Evolutionary conservation across 305 asterid species (phyloP), one percentile per base, ranked within the genome.

Genomic region (Striga hermonthica): DNA sequence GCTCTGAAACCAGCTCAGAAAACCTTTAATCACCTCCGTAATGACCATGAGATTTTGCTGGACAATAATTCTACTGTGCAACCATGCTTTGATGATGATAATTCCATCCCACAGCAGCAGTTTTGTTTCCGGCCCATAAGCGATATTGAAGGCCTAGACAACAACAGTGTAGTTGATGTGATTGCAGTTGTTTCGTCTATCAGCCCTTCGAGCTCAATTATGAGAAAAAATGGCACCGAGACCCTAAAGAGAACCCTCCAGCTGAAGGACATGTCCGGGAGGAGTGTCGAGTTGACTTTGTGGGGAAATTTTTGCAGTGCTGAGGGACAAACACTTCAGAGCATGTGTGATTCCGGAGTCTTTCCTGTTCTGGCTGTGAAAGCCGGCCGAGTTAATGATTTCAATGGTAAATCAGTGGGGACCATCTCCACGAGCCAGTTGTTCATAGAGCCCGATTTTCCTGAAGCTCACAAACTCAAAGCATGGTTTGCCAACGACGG

Each of bases 271-370:
- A 81, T 80, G 84, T 93, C 99, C 57, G 86, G 89, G 36, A 75
- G 75, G 79, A 83, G 89, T 64, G 83, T 79, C 57, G 89, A 83
- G 78, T 67, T 83, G 72, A 88, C 97, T 75, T 44, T 93, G 76
- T 93, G 99, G 99, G 99, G 92, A 60, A 86, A 79, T 73, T 91
- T 89, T 63, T 85, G 92, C 81, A 83, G 82, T 72, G 82, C 79
- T 16, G 98, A 91, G 81, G 88, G 99, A 12, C 88, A 79, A 75
- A 74, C 78, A 14, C 89, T 94, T 54, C 96, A 94, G 69, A 79
- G 60, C 57, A 72, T 82, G 80, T 94, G 95, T 57, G 97, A 86
- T 71, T 83, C 96, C 45, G 99, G 95, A 53, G 76, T 62, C 11
- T 82, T 63, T 71, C 95, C 98, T 49, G 88, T 93, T 72, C 74